Conservation (phyloP, 2,329 filamentous ascomycete species). For the Diaporthe aspalathi region DNA sequence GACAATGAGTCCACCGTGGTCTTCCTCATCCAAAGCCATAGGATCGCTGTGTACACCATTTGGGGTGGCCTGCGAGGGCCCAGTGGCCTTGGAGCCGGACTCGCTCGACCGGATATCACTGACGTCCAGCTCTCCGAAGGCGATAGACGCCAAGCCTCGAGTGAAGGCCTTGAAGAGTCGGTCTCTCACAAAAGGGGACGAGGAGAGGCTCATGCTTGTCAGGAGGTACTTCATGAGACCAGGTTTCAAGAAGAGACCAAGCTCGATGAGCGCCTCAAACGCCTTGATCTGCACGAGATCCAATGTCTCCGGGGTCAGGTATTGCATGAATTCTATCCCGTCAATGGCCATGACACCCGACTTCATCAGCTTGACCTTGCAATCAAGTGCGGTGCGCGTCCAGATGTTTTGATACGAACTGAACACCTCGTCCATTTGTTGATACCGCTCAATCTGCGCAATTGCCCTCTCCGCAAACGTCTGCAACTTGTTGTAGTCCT, state of each 20-base stretch:
- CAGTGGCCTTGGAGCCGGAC: constrained; percentile 18
- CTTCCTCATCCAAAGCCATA: constrained; percentile 42
- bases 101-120: constrained; percentile 14
- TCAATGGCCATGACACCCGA: constrained; percentile 67
- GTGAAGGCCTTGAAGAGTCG: constrained; percentile 70
- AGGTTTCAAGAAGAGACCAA: constrained; percentile 69
- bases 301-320: constrained; percentile 72
- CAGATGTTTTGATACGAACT: constrained; percentile 76
- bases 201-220: constrained; percentile 69
- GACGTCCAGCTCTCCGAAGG: constrained; percentile 65
- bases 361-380: constrained; percentile 73
- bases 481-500: constrained; percentile 54
- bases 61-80: background rate
- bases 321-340: constrained; percentile 69
- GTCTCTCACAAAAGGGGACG: constrained; percentile 71
- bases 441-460: constrained; percentile 74
- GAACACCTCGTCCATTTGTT: constrained; percentile 76
- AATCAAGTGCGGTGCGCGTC: constrained; percentile 71
- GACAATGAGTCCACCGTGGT: constrained; percentile 59
- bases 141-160: constrained; percentile 70
- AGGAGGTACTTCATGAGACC: constrained; percentile 68
- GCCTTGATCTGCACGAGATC: constrained; percentile 75
- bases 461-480: constrained; percentile 65
- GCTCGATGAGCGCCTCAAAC: constrained; percentile 71
- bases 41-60: constrained; percentile 33